These are phyloP conservation scores for Coniochaeta hoffmannii DNA, from an alignment of 2,329 filamentous ascomycete species.

Conservation along the genomic window DNA sequence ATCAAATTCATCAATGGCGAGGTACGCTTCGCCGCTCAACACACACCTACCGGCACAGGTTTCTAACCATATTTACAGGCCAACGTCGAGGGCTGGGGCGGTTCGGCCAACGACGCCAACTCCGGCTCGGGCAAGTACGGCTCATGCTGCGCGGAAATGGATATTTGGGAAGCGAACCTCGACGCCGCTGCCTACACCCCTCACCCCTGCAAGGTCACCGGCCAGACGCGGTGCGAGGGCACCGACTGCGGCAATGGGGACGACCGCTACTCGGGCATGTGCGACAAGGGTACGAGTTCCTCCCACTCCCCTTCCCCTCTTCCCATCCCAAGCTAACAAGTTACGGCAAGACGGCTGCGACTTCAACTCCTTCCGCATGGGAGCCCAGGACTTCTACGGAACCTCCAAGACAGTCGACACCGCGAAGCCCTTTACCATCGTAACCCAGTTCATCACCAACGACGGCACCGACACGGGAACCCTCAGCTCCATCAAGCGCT, in stretches of 20 bases:
- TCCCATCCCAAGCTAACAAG: not conserved
- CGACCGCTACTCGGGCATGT: slow-evolving; percentile 44
- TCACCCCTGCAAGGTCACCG: slow-evolving; percentile 43
- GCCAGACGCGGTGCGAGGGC: slow-evolving; percentile 35
- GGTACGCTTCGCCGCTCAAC: slow-evolving; percentile 14
- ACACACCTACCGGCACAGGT: slow-evolving; percentile 6
- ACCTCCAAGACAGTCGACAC: slow-evolving; percentile 44
- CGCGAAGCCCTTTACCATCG: slow-evolving; percentile 44
- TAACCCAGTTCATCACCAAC: slow-evolving; percentile 45
- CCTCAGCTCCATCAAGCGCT: slow-evolving; percentile 44
- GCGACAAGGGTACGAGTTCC: slow-evolving; percentile 36
- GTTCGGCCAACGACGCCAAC: slow-evolving; percentile 41
- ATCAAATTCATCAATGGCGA: slow-evolving; percentile 47
- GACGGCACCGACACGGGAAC: slow-evolving; percentile 34
- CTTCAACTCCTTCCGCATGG: slow-evolving; percentile 54
- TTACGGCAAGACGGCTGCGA: slow-evolving; percentile 43
- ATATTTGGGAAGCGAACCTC: slow-evolving; percentile 54
- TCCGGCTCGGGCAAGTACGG: slow-evolving; percentile 42
- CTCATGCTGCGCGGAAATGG: slow-evolving; percentile 53
- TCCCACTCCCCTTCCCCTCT: not conserved
- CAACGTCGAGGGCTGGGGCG: slow-evolving; percentile 40
- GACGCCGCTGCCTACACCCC: slow-evolving; percentile 51
- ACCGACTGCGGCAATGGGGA: slow-evolving; percentile 34
- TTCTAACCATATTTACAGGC: slow-evolving; percentile 14
- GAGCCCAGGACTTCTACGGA: slow-evolving; percentile 49